A percentile compares a stretch with the other conserved stretches of the same genome.
Evolutionary conservation across 2,329 filamentous ascomycete species (phyloP).

Genomic region (Septoria linicola): DNA sequence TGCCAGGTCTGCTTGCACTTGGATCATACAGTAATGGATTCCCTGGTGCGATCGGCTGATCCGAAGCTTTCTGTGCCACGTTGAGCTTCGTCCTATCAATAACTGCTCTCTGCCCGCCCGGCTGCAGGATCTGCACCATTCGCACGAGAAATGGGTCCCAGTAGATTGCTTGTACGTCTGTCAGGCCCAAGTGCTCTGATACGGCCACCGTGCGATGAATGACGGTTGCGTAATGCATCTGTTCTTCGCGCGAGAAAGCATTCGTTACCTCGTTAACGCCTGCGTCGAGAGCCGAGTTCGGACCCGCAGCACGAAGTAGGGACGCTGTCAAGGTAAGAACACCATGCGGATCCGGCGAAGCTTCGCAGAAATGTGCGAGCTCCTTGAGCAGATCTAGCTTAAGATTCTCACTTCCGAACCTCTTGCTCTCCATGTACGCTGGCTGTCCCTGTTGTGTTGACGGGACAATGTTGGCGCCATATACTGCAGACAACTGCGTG

Average conservation of each 20-base stretch:
- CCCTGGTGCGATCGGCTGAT: constrained; percentile 30
- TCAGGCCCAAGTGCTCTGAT: constrained; percentile 71
- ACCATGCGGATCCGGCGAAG: constrained; percentile 84
- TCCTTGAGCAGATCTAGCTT: constrained; percentile 84
- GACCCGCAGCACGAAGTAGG: constrained; percentile 77
- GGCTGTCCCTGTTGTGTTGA: constrained; percentile 5
- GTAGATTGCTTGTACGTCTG: constrained; percentile 74
- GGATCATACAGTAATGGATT: constrained; percentile 96
- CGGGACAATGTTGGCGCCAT: constrained; percentile 28
- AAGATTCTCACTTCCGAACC: constrained; percentile 73
- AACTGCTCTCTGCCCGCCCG: constrained; percentile 22
- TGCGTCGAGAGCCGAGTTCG: constrained; percentile 40
- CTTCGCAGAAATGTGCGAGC: constrained; percentile 93
- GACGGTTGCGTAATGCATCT: constrained; percentile 77
- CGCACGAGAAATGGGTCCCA: constrained; percentile 96
- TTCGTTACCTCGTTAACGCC: constrained; percentile 10
- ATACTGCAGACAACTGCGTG: constrained; percentile 28
- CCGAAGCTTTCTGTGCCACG: constrained; percentile 15
- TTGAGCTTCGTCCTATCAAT: constrained; percentile 27
- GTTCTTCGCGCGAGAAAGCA: constrained; percentile 64
- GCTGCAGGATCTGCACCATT: constrained; percentile 65
- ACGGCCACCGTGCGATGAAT: constrained; percentile 79
- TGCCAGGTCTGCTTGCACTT: constrained; percentile 68
- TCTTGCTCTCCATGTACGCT: constrained; percentile 17
- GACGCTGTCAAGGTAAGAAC: constrained; percentile 86